Conservation (phyloP, 805 yeast genomes). For the Cyberlindnera xylosilytica region DNA sequence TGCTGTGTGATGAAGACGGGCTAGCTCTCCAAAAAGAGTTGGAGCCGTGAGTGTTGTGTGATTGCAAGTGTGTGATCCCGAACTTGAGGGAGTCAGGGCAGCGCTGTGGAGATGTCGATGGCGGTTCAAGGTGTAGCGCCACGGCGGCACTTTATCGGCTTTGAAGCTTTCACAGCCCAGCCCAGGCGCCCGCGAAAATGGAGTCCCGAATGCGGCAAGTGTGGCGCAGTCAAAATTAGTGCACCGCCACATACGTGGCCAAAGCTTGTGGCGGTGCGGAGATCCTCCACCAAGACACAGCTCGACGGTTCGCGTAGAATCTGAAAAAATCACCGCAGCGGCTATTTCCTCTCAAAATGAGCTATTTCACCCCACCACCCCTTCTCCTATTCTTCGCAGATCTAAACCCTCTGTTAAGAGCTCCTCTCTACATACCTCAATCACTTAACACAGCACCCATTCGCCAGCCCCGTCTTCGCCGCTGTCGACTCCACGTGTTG, state of each 20-base stretch:
- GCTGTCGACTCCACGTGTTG: neutral
- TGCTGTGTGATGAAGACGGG: too few relatives aligned
- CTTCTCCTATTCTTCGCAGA: neutral
- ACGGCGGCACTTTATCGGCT: slow-evolving; percentile 1
- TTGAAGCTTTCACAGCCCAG: too few relatives aligned
- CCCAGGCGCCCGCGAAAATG: too few relatives aligned
- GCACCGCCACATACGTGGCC: slow-evolving; percentile 3
- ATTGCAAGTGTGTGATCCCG: too few relatives aligned
- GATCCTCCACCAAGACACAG: neutral
- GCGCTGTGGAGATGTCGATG: too few relatives aligned
- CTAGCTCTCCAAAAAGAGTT: too few relatives aligned
- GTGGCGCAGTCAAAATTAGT: too few relatives aligned
- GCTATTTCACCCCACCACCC: neutral
- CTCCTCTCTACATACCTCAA: neutral
- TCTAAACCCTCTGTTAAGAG: neutral
- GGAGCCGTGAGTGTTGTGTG: too few relatives aligned
- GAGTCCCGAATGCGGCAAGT: too few relatives aligned
- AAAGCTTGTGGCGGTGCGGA: neutral
- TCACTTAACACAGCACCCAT: neutral
- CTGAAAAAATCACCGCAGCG: neutral
- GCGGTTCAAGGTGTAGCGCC: neutral
- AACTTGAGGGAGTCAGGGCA: too few relatives aligned
- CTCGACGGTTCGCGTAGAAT: neutral
- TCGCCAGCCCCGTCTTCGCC: neutral
- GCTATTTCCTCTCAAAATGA: too few relatives aligned